Conservation (phyloP, 2,329 filamentous ascomycete species). For the Calycina herbarum region DNA sequence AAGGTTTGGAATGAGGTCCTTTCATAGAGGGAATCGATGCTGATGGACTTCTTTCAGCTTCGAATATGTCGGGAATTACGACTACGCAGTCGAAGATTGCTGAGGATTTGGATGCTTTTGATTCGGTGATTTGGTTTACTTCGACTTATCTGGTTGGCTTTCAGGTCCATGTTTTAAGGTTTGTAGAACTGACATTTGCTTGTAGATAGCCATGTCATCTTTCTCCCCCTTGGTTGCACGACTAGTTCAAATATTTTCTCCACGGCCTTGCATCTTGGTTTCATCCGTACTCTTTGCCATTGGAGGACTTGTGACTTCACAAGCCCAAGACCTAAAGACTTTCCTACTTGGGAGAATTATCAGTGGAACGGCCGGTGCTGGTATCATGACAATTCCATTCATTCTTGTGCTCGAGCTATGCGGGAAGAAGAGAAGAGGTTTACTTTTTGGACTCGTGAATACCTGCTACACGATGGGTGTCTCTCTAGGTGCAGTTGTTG, state of each 20-base stretch:
- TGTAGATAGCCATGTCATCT: constrained; percentile 55
- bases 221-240: constrained; percentile 70
- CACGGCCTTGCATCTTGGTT: constrained; percentile 62
- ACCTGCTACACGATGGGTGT: constrained; percentile 71
- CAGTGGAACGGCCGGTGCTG: constrained; percentile 68
- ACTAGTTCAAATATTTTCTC: constrained; percentile 71
- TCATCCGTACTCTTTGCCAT: constrained; percentile 58
- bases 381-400: constrained; percentile 70
- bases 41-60: not conserved
- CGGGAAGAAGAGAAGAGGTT: constrained; percentile 63
- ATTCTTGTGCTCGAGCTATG: constrained; percentile 77
- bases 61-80: constrained; percentile 78
- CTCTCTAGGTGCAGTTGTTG: constrained; percentile 69
- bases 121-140: constrained; percentile 76
- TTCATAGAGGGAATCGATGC: not conserved
- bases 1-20: constrained; percentile 46
- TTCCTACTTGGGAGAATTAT: constrained; percentile 71
- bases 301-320: constrained; percentile 65
- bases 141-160: constrained; percentile 65
- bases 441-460: constrained; percentile 75
- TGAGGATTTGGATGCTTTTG: constrained; percentile 71
- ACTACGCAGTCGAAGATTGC: constrained; percentile 79
- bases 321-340: constrained; percentile 55
- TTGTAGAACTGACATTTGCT: not conserved
- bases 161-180: not conserved